Evolutionary conservation across 23 red algal genomes (phyloP).

Genomic region (Cyanidiococcus yangmingshanensis): DNA sequence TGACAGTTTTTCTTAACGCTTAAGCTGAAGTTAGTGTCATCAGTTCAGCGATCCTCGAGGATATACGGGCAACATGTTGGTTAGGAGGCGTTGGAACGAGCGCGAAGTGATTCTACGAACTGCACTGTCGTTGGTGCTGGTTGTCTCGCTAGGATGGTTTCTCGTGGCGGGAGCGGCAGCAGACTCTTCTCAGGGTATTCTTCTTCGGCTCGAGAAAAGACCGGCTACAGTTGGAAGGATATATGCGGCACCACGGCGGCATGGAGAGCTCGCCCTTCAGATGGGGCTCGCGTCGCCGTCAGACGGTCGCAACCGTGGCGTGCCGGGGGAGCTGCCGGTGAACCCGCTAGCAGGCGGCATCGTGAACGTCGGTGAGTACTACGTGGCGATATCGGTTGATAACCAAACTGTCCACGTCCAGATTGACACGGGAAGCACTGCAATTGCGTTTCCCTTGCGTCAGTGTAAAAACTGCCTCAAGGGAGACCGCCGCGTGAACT

Average conservation of each 20-base stretch:
- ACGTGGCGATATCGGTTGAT: constrained; percentile 46
- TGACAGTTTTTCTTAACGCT: too few species aligned
- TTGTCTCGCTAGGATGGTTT: too few species aligned
- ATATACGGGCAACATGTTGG: too few species aligned
- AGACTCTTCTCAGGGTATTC: too few species aligned
- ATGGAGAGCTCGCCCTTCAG: not conserved
- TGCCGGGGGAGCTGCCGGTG: not conserved
- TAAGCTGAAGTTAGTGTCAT: too few species aligned
- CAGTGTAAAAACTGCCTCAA: constrained; percentile 43
- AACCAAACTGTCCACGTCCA: constrained; percentile 68
- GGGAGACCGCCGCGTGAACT: constrained; percentile 39
- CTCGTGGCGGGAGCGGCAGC: too few species aligned
- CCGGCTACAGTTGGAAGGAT: not conserved
- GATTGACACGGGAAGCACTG: constrained; percentile 76
- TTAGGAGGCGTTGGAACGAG: too few species aligned
- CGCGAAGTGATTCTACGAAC: too few species aligned
- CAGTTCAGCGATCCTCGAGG: too few species aligned
- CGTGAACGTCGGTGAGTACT: constrained; percentile 71
- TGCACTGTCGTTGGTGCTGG: too few species aligned
- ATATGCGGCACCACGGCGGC: not conserved
- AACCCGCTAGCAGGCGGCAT: constrained; percentile 44
- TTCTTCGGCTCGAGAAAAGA: not conserved
- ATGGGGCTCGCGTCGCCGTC: not conserved
- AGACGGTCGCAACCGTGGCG: not conserved
- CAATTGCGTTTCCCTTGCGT: constrained; percentile 51